Evolutionary conservation across 495 filamentous ascomycete genomes (phyloP).

Genomic region (Hypoxylon intermedium): DNA sequence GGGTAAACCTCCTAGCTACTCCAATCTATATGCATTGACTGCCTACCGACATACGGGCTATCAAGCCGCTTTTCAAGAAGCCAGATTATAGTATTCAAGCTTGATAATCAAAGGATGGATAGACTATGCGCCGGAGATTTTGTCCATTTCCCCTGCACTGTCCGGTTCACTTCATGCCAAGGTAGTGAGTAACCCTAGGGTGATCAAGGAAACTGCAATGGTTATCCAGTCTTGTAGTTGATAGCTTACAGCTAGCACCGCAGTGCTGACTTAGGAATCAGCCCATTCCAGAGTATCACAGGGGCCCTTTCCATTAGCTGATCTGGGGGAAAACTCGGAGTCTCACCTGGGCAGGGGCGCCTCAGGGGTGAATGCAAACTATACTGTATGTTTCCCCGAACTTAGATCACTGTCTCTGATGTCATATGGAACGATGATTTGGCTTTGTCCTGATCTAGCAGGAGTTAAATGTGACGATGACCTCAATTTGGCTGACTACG

Average conservation of each 20-base stretch:
- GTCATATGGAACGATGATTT: background rate
- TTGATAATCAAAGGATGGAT: no score
- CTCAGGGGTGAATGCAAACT: background rate
- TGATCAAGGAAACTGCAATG: background rate
- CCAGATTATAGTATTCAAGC: no score
- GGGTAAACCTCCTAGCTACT: no score
- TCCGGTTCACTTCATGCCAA: background rate
- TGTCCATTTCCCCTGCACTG: background rate
- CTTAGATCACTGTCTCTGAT: background rate
- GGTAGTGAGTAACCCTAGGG: background rate
- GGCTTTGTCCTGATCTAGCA: background rate
- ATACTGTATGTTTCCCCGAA: background rate
- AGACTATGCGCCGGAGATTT: no score
- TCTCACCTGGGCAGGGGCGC: background rate
- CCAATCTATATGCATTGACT: no score
- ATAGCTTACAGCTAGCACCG: no score
- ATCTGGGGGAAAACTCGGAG: no score
- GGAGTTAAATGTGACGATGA: conserved; percentile 1
- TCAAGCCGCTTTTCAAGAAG: no score
- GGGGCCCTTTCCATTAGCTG: no score
- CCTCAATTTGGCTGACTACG: background rate
- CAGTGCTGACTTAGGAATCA: no score
- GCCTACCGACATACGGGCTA: no score
- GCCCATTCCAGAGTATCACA: no score
- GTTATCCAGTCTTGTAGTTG: background rate